Evolutionary conservation across 768 basidiomycete genomes (phyloP).

Genomic region (Cubamyces sp.): DNA sequence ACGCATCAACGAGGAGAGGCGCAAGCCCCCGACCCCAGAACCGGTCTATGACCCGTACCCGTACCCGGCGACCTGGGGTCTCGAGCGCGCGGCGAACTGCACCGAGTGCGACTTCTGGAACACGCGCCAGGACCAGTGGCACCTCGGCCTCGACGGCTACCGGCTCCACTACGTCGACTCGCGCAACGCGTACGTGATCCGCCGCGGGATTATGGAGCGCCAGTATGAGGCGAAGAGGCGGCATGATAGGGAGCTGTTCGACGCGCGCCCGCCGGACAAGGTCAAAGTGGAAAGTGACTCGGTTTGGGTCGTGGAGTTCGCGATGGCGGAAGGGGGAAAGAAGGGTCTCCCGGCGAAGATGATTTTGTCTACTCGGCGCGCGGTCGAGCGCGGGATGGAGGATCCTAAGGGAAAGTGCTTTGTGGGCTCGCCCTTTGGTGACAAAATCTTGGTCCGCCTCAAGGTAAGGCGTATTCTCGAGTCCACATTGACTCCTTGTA

Average conservation of each 20-base stretch:
- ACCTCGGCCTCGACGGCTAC: background rate
- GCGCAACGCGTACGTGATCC: background rate
- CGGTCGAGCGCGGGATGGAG: slow-evolving; percentile 8
- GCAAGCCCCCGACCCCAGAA: background rate
- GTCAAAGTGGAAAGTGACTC: background rate
- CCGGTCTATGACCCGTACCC: slow-evolving; percentile 23
- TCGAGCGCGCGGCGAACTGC: background rate
- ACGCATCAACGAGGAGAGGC: background rate
- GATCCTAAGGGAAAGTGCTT: slow-evolving; percentile 7
- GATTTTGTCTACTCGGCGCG: slow-evolving; percentile 13
- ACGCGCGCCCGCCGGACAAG: background rate
- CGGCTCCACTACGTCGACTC: background rate
- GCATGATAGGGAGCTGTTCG: slow-evolving; percentile 11
- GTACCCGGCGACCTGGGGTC: slow-evolving; percentile 5
- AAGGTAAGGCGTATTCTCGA: background rate
- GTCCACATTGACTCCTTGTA: no score
- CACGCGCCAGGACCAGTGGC: slow-evolving; percentile 14
- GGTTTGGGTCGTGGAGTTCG: background rate
- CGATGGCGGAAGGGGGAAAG: background rate
- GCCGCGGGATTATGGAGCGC: background rate
- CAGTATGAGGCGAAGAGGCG: slow-evolving; percentile 2
- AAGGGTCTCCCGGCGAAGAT: slow-evolving; percentile 15
- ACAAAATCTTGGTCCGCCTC: slow-evolving; percentile 18
- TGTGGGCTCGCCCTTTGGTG: background rate
- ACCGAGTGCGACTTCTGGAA: slow-evolving; percentile 8